Percentiles rank a stretch among this genome's conserved stretches.
Conservation (phyloP, 192 early-diverging fungal genomes). For the Coemansia furcata region DNA sequence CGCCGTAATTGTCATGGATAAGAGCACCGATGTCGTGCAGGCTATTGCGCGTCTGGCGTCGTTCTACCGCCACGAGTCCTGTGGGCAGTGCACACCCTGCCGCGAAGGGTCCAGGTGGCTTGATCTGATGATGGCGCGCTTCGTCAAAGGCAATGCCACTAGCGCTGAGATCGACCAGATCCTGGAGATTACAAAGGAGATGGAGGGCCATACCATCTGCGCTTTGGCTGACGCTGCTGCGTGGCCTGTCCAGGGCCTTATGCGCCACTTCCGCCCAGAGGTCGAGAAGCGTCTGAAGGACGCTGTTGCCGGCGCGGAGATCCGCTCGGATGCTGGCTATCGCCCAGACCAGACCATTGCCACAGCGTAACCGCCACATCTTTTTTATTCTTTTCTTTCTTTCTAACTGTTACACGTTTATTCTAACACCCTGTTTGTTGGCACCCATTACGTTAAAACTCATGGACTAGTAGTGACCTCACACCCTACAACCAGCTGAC, state of each 20-base stretch:
- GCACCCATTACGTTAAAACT: conserved; percentile 52
- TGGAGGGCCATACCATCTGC: conserved; percentile 99
- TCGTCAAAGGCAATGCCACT: conserved; percentile 82
- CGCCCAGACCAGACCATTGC: conserved; percentile 48
- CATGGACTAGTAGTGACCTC: neutral
- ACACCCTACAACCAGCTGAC: neutral
- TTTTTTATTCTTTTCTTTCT: neutral
- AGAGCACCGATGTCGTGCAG: conserved; percentile 89
- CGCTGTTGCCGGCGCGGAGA: conserved; percentile 25
- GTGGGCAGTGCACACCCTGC: conserved; percentile 99
- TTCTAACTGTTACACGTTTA: neutral
- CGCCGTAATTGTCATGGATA: conserved; percentile 98
- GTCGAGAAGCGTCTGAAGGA: conserved; percentile 39
- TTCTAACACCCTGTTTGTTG: neutral
- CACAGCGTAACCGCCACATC: conserved; percentile 56
- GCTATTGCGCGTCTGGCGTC: conserved; percentile 89
- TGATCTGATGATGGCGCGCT: conserved; percentile 93
- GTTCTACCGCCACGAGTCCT: conserved; percentile 98
- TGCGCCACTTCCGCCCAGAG: conserved; percentile 60
- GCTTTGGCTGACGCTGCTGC: conserved; percentile 98
- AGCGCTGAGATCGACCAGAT: conserved; percentile 94
- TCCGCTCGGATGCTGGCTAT: conserved; percentile 29
- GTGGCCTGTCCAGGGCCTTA: conserved; percentile 95
- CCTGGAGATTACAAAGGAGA: conserved; percentile 90
- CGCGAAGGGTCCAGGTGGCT: conserved; percentile 96